Base-by-base conservation (phyloP, 139 green algal genomes). In the Closterium sp. region DNA sequence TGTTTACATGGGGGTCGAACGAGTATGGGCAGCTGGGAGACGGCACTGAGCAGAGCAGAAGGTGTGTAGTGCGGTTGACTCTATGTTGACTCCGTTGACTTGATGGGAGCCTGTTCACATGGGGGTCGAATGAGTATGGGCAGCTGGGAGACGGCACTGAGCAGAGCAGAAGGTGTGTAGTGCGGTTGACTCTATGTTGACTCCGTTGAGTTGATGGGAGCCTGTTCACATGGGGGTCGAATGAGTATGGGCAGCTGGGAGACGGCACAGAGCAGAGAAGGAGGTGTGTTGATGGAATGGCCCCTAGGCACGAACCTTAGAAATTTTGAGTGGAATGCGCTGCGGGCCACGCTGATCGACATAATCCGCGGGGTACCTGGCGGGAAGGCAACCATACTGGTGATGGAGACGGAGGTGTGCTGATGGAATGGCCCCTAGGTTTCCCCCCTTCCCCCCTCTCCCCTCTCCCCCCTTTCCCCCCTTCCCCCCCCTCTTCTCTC, bases 1-100 rank as follows among this genome's bases (percentile, higher is more conserved):
- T 97, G 87, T 97, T 95, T 81, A 95, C 92, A 10, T 97, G 95
- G 95, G 96, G 96, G 35, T 55, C 69, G 66, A 96, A 97, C 91
- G 87, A 85, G 2, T 93, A 93, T 21, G 94, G 95, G 5, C 95
- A 96, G 93, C 91, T 97, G 31, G 93, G 94, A 2, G 90, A 93
- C 43, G 90, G 90, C 16, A 81, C 83, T 4, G 89, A 92, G 83
- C 30, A 64, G 25, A 86, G 90, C 76, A n/a, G 89, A 28, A 92
- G 83, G 89, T 34, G 9, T 9, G 83, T 21, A 21, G 83, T 23
- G 21, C 10, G 3, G 8, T 86, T 34, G 30, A 86, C 83, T 33
- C 83, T 28, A 86, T 28, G 19, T 86, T 21, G n/a, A 33, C 8
- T 85, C 81, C n/a, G n/a, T 33, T 86, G 30, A 32, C 83, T 33